Evolutionary conservation across 108 stramenopile species (phyloP), one percentile per base, ranked within the genome.

Genomic region (Cyclotella choctawhatcheeana): DNA sequence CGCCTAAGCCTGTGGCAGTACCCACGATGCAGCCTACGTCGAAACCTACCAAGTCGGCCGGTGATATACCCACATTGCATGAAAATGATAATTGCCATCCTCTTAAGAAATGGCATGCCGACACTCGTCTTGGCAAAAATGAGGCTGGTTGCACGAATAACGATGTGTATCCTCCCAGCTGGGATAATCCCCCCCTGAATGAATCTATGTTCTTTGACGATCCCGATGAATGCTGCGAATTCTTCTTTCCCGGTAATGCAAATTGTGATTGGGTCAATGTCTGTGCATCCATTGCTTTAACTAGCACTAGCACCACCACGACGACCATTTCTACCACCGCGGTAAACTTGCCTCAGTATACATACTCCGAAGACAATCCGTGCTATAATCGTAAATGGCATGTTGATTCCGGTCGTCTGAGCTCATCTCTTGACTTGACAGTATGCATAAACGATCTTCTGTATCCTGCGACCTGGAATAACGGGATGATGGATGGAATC

Each of bases 391-490:
- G 47, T n/a, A 48, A 48, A 48, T 48, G 47, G 47, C 47, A 48
- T n/a, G 17, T n/a, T n/a, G 47, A 48, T n/a, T n/a, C 47, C 17
- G n/a, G n/a, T n/a, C n/a, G n/a, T n/a, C n/a, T n/a, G n/a, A n/a
- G n/a, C n/a, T n/a, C n/a, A n/a, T n/a, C n/a, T n/a, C 8, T n/a
- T n/a, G 4, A n/a, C 12, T 48, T n/a, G n/a, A n/a, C 4, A n/a
- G 4, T 4, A 55, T 55, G 54, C 44, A 64, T 33, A 30, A 67
- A 67, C 33, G 51, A 67, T 45, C 13, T 47, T 25, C n/a, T 13
- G 20, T 67, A 67, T 35, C 65, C 65, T 13, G 33, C 65, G 14
- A 30, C 65, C 0, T 67, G 65, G 65, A 34, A 26, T 24, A 53
- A 53, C 13, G 47, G 47, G 1, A 32, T 67, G 7, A 67, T 67